Conservation (phyloP, 1,139 yeast genomes). For the Pichia sp. region DNA sequence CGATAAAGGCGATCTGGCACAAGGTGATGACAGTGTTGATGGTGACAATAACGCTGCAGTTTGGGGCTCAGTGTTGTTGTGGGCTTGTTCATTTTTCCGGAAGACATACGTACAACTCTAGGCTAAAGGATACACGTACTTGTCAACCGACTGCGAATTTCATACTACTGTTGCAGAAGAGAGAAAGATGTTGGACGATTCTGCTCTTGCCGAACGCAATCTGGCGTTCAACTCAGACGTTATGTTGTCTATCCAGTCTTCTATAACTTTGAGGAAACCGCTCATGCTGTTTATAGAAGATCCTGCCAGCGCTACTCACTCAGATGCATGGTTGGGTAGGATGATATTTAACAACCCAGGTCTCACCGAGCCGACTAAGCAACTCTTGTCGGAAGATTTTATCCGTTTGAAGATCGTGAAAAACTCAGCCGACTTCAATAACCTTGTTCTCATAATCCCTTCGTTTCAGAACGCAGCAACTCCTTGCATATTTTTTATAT, state of each 20-base stretch:
- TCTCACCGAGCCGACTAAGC: slow-evolving; percentile 15
- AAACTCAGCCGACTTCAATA: slow-evolving; percentile 44
- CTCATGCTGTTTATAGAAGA: slow-evolving; percentile 40
- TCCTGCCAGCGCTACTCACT: slow-evolving; percentile 21
- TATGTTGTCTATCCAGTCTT: slow-evolving; percentile 35
- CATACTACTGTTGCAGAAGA: background rate
- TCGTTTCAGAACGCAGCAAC: slow-evolving; percentile 43
- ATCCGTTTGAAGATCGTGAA: slow-evolving; percentile 44
- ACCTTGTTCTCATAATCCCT: slow-evolving; percentile 50
- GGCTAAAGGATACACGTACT: background rate
- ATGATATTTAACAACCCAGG: slow-evolving; percentile 14
- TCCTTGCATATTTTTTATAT: slow-evolving; percentile 39
- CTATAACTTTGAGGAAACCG: slow-evolving; percentile 37
- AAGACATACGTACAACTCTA: background rate
- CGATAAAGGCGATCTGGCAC: background rate
- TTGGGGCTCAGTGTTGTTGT: background rate
- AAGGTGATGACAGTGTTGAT: background rate
- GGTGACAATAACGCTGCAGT: background rate
- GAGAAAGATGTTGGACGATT: background rate
- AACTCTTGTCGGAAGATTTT: slow-evolving; percentile 23
- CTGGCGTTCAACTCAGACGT: slow-evolving; percentile 10
- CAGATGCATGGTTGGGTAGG: slow-evolving; percentile 31
- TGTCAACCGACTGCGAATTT: background rate
- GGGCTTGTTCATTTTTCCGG: background rate
- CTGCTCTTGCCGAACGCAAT: background rate